Percentiles rank a stretch among this genome's conserved stretches.
Conservation (phyloP, 371 early-diverging fungal species). For the Apophysomyces elegans region DNA sequence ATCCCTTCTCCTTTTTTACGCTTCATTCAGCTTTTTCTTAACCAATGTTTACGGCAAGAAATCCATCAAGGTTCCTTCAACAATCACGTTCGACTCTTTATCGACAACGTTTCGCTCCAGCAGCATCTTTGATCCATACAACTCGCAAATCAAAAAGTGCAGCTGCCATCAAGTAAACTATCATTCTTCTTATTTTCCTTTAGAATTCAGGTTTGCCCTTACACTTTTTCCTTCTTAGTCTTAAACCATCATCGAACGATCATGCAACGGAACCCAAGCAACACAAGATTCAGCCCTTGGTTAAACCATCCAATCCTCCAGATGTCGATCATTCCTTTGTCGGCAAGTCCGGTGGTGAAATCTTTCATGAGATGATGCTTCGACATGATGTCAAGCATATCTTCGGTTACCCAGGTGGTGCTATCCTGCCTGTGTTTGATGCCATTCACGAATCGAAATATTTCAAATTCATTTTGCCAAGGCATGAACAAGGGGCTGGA, state of each 20-base stretch:
- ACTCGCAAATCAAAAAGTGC: slow-evolving; percentile 29
- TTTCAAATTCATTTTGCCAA: slow-evolving; percentile 93
- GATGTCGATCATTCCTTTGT: slow-evolving; percentile 67
- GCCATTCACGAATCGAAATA: slow-evolving; percentile 95
- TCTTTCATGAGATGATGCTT: slow-evolving; percentile 98
- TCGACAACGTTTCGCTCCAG: slow-evolving; percentile 18
- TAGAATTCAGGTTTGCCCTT: slow-evolving; percentile 1
- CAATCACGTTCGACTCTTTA: slow-evolving; percentile 10
- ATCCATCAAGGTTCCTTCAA: slow-evolving; percentile 28
- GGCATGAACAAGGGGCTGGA: slow-evolving; percentile 98
- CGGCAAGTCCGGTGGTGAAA: slow-evolving; percentile 97
- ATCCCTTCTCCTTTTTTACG: slow-evolving; percentile 10
- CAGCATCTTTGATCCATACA: slow-evolving; percentile 35
- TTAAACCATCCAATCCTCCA: slow-evolving; percentile 19
- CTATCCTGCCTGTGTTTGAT: slow-evolving; percentile 96
- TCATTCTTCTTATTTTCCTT: not conserved
- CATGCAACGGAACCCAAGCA: slow-evolving; percentile 8
- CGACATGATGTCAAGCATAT: slow-evolving; percentile 90
- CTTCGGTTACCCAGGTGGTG: slow-evolving; percentile 98
- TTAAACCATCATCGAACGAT: slow-evolving; percentile 16
- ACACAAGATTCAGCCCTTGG: slow-evolving; percentile 30
- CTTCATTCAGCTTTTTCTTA: not conserved
- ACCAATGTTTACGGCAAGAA: slow-evolving; percentile 18
- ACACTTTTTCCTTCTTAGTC: not conserved
- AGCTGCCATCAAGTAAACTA: slow-evolving; percentile 15